Conservation (phyloP, 192 early-diverging fungal species). For the Backusella australiensis region DNA sequence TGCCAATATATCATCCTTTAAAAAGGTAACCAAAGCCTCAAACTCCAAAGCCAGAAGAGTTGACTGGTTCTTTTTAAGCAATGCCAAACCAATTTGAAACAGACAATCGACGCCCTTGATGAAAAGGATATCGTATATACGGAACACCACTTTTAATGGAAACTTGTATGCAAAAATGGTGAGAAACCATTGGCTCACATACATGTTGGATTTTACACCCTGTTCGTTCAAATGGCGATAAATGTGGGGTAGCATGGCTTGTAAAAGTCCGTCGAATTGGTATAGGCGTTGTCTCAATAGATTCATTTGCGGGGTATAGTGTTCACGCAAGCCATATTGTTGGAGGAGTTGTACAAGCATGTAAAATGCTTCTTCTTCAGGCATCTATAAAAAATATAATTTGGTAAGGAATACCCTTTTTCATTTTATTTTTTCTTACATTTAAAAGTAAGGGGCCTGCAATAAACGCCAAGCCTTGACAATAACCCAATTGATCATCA, state of each 20-base stretch:
- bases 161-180: constrained; percentile 98
- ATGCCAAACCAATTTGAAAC: constrained; percentile 66
- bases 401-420: background rate
- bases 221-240: constrained; percentile 75
- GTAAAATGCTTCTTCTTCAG: constrained; percentile 95
- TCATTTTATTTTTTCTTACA: constrained; percentile 44
- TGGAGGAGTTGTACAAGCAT: constrained; percentile 88
- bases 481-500: constrained; percentile 95
- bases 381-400: constrained; percentile 63
- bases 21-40: background rate
- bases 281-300: constrained; percentile 80
- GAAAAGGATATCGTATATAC: constrained; percentile 90
- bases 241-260: constrained; percentile 77
- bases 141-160: constrained; percentile 83
- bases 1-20: constrained; percentile 14
- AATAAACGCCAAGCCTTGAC: constrained; percentile 95
- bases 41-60: constrained; percentile 2
- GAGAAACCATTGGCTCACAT: constrained; percentile 98
- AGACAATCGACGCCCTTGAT: constrained; percentile 88
- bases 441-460: constrained; percentile 87
- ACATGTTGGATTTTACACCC: constrained; percentile 89
- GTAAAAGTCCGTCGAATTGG: constrained; percentile 88
- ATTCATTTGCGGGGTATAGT: constrained; percentile 88
- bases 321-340: constrained; percentile 78
- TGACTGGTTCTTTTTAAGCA: constrained; percentile 12